Evolutionary conservation across 2,329 filamentous ascomycete species (phyloP), one percentile per base, ranked within the genome.

Genomic region (Fusarium xylarioides): DNA sequence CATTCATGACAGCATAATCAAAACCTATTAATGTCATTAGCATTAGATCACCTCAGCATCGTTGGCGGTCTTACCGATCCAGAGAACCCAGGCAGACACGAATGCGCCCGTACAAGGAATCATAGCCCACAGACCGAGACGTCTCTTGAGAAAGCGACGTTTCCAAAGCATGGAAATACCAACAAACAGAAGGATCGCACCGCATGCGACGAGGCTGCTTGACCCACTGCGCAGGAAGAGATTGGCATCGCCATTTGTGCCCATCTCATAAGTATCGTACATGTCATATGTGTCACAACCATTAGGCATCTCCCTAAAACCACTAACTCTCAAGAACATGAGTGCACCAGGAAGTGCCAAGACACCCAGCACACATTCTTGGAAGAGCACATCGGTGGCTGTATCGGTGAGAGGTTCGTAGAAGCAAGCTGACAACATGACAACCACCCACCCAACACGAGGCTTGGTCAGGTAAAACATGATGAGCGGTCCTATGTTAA

Each of bases 11-110:
- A 19, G 37, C 26, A 30, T 42, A 21, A 8, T 30, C 35, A 32
- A 30, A 55, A 3, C 37, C 37, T 42, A 19, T 55, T n/a, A 8
- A 4, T 2, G 3, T 10, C 19, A 4, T 42, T 42, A 42, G 52
- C 11, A 4, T 14, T 14, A 15, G 19, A 11, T 18, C 1, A 11
- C 15, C 1, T 1, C 7, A 18, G 2, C 10, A 2, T 21, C 2
- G 0, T n/a, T 28, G 19, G 32, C 1, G 2, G 14, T 0, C 37
- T 30, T 19, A 23, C 52, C 52, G 4, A 28, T 19, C 52, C 37
- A 55, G 26, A 55, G 35, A 8, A 55, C 11, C 52, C 26, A 55
- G 8, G 52, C 35, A 23, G 52, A 55, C 26, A 55, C 52, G 16
- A 38, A 42, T 4, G 52, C 35, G 14, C 18, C 34, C 5, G 18